A percentile compares a stretch with the other conserved stretches of the same genome.
Evolutionary conservation across 2,329 filamentous ascomycete species (phyloP).

Genomic region (Fusarium subtropicale): DNA sequence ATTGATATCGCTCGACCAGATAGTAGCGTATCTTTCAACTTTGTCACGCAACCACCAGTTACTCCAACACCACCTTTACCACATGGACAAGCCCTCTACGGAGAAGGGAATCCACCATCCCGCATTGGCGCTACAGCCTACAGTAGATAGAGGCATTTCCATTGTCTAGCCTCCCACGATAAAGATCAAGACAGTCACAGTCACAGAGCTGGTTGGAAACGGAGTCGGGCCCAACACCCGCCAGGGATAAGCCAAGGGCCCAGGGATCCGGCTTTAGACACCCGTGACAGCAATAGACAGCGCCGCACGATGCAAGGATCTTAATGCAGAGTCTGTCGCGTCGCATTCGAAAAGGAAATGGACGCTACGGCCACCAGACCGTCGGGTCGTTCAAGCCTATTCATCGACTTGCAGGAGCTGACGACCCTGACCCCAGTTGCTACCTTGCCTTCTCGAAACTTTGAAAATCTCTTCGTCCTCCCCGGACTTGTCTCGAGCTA

Average conservation of each 20-base stretch:
- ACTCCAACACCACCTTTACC: conserved; percentile 26
- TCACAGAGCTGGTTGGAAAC: conserved; percentile 9
- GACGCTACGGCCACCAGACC: conserved; percentile 47
- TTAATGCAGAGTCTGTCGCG: conserved; percentile 44
- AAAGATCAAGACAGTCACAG: conserved; percentile 3
- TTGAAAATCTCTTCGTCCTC: conserved; percentile 41
- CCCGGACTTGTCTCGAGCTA: conserved; percentile 33
- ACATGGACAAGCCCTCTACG: conserved; percentile 26
- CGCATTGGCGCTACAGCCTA: conserved; percentile 17
- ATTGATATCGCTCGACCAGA: conserved; percentile 35
- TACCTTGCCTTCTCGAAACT: conserved; percentile 32
- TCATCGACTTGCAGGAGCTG: conserved; percentile 37
- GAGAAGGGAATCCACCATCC: conserved; percentile 21
- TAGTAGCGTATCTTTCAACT: conserved; percentile 35
- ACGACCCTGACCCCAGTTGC: conserved; percentile 28
- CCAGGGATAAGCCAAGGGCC: conserved; percentile 35
- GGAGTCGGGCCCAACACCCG: conserved; percentile 7
- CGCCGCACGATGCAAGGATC: conserved; percentile 42
- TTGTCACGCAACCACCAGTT: conserved; percentile 37
- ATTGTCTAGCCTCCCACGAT: conserved; percentile 17
- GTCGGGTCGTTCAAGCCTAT: conserved; percentile 42
- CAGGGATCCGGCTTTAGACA: conserved; percentile 35
- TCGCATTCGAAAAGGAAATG: conserved; percentile 41
- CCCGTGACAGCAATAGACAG: conserved; percentile 36
- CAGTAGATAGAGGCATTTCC: conserved; percentile 29